Conservation (phyloP, 2,329 filamentous ascomycete species). For the Gaeumannomyces tritici region DNA sequence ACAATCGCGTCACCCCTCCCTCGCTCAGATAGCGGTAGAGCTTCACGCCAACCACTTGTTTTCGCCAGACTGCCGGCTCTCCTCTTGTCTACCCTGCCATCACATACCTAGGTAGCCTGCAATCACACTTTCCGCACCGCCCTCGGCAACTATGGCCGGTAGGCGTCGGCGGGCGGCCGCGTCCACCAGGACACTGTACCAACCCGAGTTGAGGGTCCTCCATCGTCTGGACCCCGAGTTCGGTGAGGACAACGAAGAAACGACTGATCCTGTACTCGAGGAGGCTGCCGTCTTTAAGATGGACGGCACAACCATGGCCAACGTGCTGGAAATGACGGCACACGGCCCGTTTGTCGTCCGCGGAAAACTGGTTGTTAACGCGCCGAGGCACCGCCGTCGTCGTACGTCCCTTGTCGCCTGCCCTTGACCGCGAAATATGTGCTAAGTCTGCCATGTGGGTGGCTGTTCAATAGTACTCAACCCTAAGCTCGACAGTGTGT, state of each 20-base stretch:
- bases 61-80: no score
- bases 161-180: background rate
- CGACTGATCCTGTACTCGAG: conserved; percentile 51
- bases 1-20: no score
- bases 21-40: background rate
- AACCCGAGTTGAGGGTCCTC: conserved; percentile 1
- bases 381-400: conserved; percentile 25
- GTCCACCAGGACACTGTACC: background rate
- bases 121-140: no score
- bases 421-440: background rate
- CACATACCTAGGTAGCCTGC: background rate
- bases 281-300: conserved; percentile 50
- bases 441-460: background rate
- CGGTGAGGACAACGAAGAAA: conserved; percentile 41
- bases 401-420: background rate
- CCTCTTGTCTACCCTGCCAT: no score
- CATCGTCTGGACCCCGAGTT: conserved; percentile 5
- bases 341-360: conserved; percentile 52
- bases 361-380: conserved; percentile 45
- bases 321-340: conserved; percentile 49
- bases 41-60: no score
- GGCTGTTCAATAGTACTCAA: conserved; percentile 20
- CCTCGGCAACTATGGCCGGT: background rate
- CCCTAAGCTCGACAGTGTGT: conserved; percentile 18
- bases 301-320: conserved; percentile 45